Base-by-base conservation (phyloP, 768 basidiomycete genomes). In the Tubosaeta sp. region DNA sequence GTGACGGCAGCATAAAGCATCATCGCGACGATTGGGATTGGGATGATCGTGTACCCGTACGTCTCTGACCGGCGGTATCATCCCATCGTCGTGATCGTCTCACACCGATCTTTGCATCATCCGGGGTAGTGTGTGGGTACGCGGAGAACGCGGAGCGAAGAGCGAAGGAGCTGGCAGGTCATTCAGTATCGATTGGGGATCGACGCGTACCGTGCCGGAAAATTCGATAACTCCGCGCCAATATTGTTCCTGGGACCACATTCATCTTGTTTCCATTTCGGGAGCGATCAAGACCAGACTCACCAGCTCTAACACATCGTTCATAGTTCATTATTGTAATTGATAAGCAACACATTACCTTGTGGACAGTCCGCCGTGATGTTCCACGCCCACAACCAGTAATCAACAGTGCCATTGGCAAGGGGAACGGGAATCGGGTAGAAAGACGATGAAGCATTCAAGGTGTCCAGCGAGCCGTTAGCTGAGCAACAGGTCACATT, bases 181-280 rank as follows among this genome's bases (percentile, higher is more conserved):
- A 13, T 22, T 27, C 5, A 32, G 31, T 19, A 16, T 44, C 25
- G 19, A 38, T 22, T 19, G 36, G 19, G 35, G 18, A 18, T 38
- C 10, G 19, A 14, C 30, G 21, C 27, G 11, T 16, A 38, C 39
- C 11, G 34, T 45, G 14, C 47, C 47, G 29, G 32, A 24, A 36
- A 51, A 39, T 29, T 40, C 49, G 44, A 45, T 49, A n/a, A 53
- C 27, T n/a, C 42, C 41, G 12, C 46, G 34, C 46, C 42, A 48
- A 3, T 51, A 45, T 12, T 45, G 21, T 9, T 45, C 49, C 49
- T 50, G 36, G 22, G 3, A 8, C 14, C 10, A 7, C 22, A 6
- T 12, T 41, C 13, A 14, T 25, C 40, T 22, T 11, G 38, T 14
- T 3, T 22, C 13, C 38, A 3, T 39, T 19, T 16, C 1, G 12